Base-by-base conservation (phyloP, 2,329 filamentous ascomycete species). In the Botrytis fragariae region DNA sequence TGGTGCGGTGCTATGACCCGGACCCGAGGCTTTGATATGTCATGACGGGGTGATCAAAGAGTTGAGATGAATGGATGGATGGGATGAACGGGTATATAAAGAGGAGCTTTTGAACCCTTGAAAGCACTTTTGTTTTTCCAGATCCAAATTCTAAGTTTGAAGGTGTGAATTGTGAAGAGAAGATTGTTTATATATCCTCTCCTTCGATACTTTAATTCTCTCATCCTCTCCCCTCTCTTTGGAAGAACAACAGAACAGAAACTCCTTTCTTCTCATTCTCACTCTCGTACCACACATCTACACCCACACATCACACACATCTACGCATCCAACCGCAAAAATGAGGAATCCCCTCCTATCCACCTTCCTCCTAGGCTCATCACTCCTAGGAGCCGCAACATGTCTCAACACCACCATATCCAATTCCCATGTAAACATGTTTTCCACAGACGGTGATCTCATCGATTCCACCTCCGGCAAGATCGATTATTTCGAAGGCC, bases 391-490 rank as follows among this genome's bases (percentile, higher is more conserved):
- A 25, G 44, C 20, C 42, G 69, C 44, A 54, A 51, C 35, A 25
- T 71, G 69, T 54, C 37, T 71, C 12, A 18, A 62, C 4, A 65
- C 69, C n/a, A 71, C 42, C 1, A 63, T 71, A 4, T 65, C 69
- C 16, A 71, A 71, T 51, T 51, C 57, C 29, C 64, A 57, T 22
- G 45, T 64, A 9, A 64, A 77, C 57, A 74, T 73, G 37, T 78
- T 78, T 42, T 76, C 78, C 62, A 78, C 76, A 8, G 72, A 78
- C 48, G 76, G 78, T 4, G 77, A 78, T 64, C 75, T 76, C 35
- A 77, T 79, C 32, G 77, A 78, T 60, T 70, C 76, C 16, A 76
- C 75, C 72, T 77, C 75, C 18, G 78, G 75, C 22, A 78, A 79
- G 67, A 77, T 79, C 14, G 78, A 78, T 60, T 77, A 72, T 32